Conservation (phyloP, 2,329 filamentous ascomycete species). For the Beauveria medogensis region DNA sequence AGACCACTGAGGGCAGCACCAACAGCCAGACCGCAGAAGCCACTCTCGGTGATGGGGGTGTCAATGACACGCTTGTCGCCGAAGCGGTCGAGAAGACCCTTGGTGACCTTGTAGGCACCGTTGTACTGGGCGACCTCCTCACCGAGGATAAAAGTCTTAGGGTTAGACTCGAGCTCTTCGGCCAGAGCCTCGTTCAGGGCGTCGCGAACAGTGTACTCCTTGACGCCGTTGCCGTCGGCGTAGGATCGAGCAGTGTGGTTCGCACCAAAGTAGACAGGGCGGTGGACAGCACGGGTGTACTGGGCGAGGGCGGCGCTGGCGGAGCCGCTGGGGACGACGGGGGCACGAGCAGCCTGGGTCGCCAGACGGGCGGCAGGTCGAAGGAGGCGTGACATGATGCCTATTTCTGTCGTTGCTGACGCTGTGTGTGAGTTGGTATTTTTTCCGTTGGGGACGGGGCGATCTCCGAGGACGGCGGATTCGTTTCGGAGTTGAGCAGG, state of each 20-base stretch:
- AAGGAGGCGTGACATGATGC: conserved; percentile 42
- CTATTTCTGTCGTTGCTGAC: conserved; percentile 4
- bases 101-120: conserved; percentile 99
- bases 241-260: conserved; percentile 35
- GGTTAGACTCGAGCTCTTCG: conserved; percentile 90
- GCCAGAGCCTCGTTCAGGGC: conserved; percentile 96
- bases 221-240: conserved; percentile 53
- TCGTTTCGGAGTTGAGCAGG: background rate
- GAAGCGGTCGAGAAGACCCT: conserved; percentile 93
- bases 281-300: conserved; percentile 28
- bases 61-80: conserved; percentile 97
- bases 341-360: conserved; percentile 25
- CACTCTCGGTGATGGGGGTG: conserved; percentile 95
- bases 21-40: conserved; percentile 87
- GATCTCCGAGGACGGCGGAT: background rate
- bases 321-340: conserved; percentile 20
- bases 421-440: background rate
- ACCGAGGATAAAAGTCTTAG: conserved; percentile 91
- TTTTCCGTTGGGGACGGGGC: background rate
- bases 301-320: conserved; percentile 29
- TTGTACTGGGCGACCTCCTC: conserved; percentile 99
- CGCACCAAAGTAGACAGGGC: conserved; percentile 30
- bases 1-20: conserved; percentile 92
- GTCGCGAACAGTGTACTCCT: conserved; percentile 95
- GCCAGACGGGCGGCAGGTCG: conserved; percentile 43